Conservation (phyloP, 768 basidiomycete species). For the Rhizopogon vinicolor region DNA sequence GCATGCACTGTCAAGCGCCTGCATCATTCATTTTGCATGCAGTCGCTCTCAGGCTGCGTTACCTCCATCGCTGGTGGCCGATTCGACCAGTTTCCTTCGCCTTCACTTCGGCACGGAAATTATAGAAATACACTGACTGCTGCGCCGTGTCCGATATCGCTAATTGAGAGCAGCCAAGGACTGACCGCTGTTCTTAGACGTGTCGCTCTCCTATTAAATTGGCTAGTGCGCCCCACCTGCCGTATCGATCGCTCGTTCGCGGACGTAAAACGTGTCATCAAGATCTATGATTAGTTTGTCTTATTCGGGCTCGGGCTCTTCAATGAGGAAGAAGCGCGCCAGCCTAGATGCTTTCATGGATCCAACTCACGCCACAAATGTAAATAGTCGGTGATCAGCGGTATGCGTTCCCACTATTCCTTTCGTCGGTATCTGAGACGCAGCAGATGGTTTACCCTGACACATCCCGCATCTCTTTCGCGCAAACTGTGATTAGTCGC, state of each 20-base stretch:
- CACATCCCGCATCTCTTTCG: neutral
- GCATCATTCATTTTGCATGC: no score
- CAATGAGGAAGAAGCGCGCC: neutral
- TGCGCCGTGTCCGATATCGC: no score
- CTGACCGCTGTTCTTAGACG: neutral
- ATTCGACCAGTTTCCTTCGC: neutral
- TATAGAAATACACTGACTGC: neutral
- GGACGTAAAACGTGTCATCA: neutral
- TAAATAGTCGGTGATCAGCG: neutral
- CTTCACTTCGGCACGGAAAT: neutral
- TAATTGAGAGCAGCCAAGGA: no score
- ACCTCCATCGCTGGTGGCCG: neutral
- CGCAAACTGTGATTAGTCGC: neutral
- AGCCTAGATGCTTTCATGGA: no score
- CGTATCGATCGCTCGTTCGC: neutral
- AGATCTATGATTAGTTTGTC: neutral
- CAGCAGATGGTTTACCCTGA: neutral
- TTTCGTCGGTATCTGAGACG: neutral
- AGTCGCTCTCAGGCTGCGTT: no score
- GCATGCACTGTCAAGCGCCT: constrained; percentile 21
- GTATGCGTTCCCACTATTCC: neutral
- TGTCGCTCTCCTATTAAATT: neutral
- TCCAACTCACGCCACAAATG: neutral
- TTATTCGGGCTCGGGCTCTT: neutral
- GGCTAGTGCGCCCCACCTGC: neutral